A percentile compares a stretch with the other conserved stretches of the same genome.
phyloP scores from a whole-genome alignment of 495 filamentous ascomycete genomes.

The Terfezia boudieri region DNA sequence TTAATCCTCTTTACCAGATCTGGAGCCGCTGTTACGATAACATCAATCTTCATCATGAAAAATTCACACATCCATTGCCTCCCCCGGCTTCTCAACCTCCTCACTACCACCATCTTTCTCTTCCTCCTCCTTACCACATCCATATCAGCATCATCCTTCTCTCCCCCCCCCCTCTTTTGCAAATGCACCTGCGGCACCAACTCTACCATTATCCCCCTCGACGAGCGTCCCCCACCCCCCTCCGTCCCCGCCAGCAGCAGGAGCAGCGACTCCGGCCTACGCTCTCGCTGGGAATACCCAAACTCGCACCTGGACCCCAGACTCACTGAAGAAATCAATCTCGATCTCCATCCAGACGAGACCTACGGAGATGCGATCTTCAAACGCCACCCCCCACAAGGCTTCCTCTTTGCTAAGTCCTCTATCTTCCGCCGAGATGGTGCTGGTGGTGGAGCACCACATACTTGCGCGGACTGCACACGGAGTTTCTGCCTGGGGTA shows the following conservation, averaged over 20 bases:
- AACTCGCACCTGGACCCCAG: no score
- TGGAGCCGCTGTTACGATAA: no score
- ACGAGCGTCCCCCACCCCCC: constrained; percentile 2
- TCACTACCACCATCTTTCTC: constrained; percentile 1
- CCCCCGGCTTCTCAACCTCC: background rate
- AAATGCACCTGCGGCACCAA: constrained; percentile 93
- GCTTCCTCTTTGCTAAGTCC: no score
- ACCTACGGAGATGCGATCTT: no score
- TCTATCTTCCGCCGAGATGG: no score
- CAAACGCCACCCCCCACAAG: no score
- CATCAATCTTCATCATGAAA: no score
- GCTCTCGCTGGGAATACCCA: no score
- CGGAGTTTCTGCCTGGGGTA: constrained; percentile 74
- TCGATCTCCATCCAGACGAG: no score
- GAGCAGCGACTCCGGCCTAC: no score
- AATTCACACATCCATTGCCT: background rate
- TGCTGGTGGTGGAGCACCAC: background rate
- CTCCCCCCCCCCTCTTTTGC: constrained; percentile 59
- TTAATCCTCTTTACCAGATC: no score
- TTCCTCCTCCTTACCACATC: background rate
- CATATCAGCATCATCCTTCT: background rate
- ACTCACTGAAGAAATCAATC: no score
- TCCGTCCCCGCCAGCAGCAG: background rate
- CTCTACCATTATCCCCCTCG: constrained; percentile 64
- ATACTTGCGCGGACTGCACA: constrained; percentile 66